Evolutionary conservation across 257 asterid genomes (phyloP), one percentile per base, ranked within the genome.

Genomic region (Solanum pennellii): DNA sequence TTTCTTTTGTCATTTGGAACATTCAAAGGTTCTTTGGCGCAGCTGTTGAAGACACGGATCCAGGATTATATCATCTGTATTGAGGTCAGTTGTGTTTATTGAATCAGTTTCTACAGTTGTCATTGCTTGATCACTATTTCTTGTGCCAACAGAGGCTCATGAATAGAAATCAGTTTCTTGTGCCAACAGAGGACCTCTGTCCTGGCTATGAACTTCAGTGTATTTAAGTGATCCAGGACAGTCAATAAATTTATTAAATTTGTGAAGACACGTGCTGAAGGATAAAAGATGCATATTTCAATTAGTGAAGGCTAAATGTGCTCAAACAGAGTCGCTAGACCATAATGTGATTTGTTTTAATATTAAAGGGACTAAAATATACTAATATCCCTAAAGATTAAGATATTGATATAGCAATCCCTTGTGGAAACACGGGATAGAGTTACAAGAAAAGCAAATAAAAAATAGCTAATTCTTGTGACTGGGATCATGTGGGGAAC

Each of bases 11-110:
- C 99, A 27, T 89, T 96, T 85, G 99, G 99, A 89, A 95, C 99
- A 82, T 92, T 97, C 88, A 90, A 92, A 90, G 99, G 99, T 69
- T 90, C 95, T 29, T 88, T 97, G 90, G 99, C 96, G 2, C 93
- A 92, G 91, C 95, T 92, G 75, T 83, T 97, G 91, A 93, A 95
- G 91, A 89, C 97, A 84, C 94, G 98, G 74, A 94, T 97, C 88
- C 99, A 95, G 88, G 99, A 97, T 89, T 95, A 95, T 86, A 94
- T 96, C 90, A 96, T 97, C 88, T 97, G 99, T 93, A 94, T 95
- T 84, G 99, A 97, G 98, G 99, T 97, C 45, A 27, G 92, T 88
- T 82, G 69, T 69, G 42, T 83, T 83, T 80, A 83, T 72, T 27
- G 12, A 29, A 49, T 49, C 56, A 47, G 41, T 33, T 82, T 49